A percentile compares a stretch with the other conserved stretches of the same genome.
phyloP scores from a whole-genome alignment of 208 protist genomes.

The Leishmania arabica region DNA sequence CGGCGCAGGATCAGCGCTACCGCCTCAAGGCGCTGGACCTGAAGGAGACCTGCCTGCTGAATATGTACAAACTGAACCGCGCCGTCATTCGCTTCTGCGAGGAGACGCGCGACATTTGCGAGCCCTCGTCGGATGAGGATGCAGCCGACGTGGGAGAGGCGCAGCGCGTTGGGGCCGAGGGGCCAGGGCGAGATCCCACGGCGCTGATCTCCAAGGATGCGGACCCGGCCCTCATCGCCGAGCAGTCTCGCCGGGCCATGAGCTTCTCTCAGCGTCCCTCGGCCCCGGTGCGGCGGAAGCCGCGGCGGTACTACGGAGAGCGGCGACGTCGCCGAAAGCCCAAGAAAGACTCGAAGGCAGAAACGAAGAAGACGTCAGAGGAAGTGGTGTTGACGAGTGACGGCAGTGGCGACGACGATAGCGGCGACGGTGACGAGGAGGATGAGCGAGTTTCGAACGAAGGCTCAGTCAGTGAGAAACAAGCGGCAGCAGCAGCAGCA shows the following conservation, averaged over 20 bases:
- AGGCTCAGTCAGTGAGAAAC: neutral
- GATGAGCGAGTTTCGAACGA: neutral
- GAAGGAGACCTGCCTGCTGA: conserved; percentile 78
- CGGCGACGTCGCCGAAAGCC: conserved; percentile 35
- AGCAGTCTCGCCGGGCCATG: conserved; percentile 23
- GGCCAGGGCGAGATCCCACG: neutral
- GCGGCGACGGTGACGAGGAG: neutral
- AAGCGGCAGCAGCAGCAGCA: neutral
- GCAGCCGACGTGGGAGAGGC: conserved; percentile 10
- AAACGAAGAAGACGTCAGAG: neutral
- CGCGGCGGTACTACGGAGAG: conserved; percentile 32
- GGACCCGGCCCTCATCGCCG: conserved; percentile 33
- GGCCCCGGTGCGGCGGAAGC: neutral
- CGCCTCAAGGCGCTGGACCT: conserved; percentile 74
- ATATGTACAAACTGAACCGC: conserved; percentile 83
- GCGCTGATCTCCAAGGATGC: conserved; percentile 26
- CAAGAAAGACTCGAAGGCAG: neutral
- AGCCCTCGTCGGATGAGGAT: conserved; percentile 49
- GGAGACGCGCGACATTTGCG: conserved; percentile 53
- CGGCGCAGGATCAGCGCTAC: conserved; percentile 56
- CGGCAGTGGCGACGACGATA: too few relatives aligned
- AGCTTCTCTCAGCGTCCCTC: conserved; percentile 33
- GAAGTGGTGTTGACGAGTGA: conserved; percentile 2
- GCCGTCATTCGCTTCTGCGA: conserved; percentile 83
- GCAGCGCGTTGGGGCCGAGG: neutral